Conservation (phyloP, 805 yeast species). For the Hanseniaspora lindneri region DNA sequence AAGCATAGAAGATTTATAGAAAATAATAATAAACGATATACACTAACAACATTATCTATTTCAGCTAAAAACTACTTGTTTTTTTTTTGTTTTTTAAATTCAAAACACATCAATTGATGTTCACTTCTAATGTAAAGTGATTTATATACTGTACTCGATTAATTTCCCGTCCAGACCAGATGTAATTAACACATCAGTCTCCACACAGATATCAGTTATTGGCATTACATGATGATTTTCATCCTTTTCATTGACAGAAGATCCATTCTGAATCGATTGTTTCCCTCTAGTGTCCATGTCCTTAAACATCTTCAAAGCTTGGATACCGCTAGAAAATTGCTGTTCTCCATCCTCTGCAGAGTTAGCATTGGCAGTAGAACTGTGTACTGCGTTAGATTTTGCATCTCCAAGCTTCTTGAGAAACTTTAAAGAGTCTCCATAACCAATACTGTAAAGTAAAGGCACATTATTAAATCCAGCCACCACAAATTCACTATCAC, state of each 20-base stretch:
- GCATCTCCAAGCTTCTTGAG: conserved; percentile 38
- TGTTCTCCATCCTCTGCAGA: conserved; percentile 42
- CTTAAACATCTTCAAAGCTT: conserved; percentile 84
- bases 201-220: conserved; percentile 51
- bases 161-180: conserved; percentile 81
- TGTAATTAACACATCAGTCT: conserved; percentile 47
- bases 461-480: conserved; percentile 94
- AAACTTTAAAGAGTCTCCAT: conserved; percentile 49
- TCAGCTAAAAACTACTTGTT: not conserved
- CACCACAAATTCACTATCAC: conserved; percentile 56
- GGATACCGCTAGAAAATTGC: conserved; percentile 44
- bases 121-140: not conserved
- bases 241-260: conserved; percentile 31
- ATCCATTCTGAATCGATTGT: conserved; percentile 26
- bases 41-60: not conserved
- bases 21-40: not conserved
- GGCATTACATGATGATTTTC: conserved; percentile 86
- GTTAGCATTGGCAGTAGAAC: not conserved
- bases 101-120: not conserved
- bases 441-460: conserved; percentile 64
- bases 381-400: not conserved
- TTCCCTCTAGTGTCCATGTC: conserved; percentile 93
- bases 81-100: too few species aligned
- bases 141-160: not conserved
- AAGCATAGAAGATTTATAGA: not conserved